Evolutionary conservation across 345 rosid genomes (phyloP), one percentile per base, ranked within the genome.

Genomic region (Hypericum androsaemum): DNA sequence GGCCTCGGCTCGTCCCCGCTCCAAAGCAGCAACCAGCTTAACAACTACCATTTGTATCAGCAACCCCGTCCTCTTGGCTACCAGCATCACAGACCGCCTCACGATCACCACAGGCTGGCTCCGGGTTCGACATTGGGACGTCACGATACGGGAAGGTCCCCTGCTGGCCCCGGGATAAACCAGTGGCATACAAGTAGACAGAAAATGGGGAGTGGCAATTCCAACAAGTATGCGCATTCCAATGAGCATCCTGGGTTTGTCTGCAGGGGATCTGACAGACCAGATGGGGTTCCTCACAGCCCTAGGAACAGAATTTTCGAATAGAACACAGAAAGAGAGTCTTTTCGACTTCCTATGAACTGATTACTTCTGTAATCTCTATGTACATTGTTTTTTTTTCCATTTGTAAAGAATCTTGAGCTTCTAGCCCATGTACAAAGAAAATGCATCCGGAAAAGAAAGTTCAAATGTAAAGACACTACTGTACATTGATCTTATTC

Each of bases 261-360:
- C 13, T 53, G 60, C 43, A 49, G 65, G 42, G 53, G 61, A 56
- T n/a, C 43, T 56, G 71, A 64, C 8, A 68, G 83, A 59, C 63
- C 77, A 37, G 76, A 54, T 5, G 79, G 88, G 48, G 72, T 73
- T 56, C 86, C 96, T 0, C 63, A 60, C 0, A 71, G 80, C 60
- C 89, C 88, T 47, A 61, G 62, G 66, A 73, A 50, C 49, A 37
- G 48, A 15, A 41, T 41, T 28, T 42, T 53, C 37, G 70, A 63
- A 28, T 59, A 57, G 37, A 38, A 14, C 47, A 41, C 32, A 4
- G 32, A 22, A n/a, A n/a, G n/a, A n/a, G n/a, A n/a, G n/a, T n/a
- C n/a, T n/a, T n/a, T n/a, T n/a, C n/a, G n/a, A n/a, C n/a, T n/a
- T n/a, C n/a, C n/a, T n/a, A n/a, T n/a, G n/a, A n/a, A n/a, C n/a